These are phyloP conservation scores for Heliamphora ciliata DNA, from an alignment of 179 eudicot species.

Conservation along the genomic window DNA sequence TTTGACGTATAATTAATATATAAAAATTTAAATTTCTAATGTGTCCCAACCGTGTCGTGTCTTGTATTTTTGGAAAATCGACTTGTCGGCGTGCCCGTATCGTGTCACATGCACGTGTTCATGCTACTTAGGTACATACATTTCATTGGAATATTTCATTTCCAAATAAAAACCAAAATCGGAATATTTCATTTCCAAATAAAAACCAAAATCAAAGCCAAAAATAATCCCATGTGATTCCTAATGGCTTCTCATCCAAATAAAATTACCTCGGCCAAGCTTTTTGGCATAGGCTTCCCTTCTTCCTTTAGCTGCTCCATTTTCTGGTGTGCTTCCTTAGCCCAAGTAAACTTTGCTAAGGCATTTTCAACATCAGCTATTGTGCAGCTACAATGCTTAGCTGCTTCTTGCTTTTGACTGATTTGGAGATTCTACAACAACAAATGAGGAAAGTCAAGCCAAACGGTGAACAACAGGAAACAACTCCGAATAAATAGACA, in stretches of 20 bases:
- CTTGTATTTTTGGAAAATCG: no score
- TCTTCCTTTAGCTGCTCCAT: slow-evolving; percentile 68
- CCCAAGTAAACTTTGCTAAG: slow-evolving; percentile 77
- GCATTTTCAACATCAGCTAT: slow-evolving; percentile 65
- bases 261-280: slow-evolving; percentile 61
- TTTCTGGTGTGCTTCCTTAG: slow-evolving; percentile 74
- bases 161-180: neutral
- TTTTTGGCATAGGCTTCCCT: slow-evolving; percentile 84
- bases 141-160: neutral
- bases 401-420: slow-evolving; percentile 81
- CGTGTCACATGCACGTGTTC: no score
- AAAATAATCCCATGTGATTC: neutral
- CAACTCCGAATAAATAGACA: neutral
- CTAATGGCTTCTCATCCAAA: neutral
- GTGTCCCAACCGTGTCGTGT: no score
- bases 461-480: slow-evolving; percentile 2
- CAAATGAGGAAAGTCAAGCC: neutral
- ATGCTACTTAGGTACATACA: no score
- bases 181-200: neutral
- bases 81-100: no score
- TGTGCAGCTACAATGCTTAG: slow-evolving; percentile 78
- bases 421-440: slow-evolving; percentile 35
- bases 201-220: neutral
- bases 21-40: no score
- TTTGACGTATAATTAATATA: no score